Conservation (phyloP, 345 rosid species). For the Gossypium raimondii region DNA sequence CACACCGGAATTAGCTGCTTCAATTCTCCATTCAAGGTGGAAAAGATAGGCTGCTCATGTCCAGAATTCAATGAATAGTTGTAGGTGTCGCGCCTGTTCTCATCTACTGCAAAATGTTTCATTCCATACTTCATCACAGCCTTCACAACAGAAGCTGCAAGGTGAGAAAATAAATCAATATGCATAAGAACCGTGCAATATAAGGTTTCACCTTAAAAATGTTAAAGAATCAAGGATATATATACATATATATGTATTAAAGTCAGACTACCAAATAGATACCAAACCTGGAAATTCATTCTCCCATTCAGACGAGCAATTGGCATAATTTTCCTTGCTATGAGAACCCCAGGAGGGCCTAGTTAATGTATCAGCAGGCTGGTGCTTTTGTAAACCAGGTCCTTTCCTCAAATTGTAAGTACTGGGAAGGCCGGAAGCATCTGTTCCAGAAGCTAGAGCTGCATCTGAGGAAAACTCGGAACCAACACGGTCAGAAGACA, state of each 20-base stretch:
- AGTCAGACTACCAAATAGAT: neutral
- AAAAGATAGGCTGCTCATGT: slow-evolving; percentile 39
- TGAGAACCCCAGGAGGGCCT: slow-evolving; percentile 45
- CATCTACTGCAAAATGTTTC: slow-evolving; percentile 70
- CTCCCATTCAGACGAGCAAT: slow-evolving; percentile 73
- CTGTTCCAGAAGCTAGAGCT: slow-evolving; percentile 58
- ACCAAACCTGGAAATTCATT: slow-evolving; percentile 80
- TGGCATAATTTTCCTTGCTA: slow-evolving; percentile 45
- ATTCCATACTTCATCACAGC: slow-evolving; percentile 80
- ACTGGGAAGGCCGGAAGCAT: slow-evolving; percentile 38
- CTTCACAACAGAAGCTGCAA: slow-evolving; percentile 86
- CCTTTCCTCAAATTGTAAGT: slow-evolving; percentile 66
- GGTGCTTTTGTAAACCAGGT: slow-evolving; percentile 38
- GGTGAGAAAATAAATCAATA: slow-evolving; percentile 18
- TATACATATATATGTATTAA: neutral
- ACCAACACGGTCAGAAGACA: slow-evolving; percentile 48
- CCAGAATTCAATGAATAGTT: slow-evolving; percentile 34
- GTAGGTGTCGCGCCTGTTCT: slow-evolving; percentile 77
- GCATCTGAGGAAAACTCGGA: slow-evolving; percentile 64
- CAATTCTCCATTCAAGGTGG: slow-evolving; percentile 52
- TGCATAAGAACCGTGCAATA: neutral
- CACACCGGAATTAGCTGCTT: slow-evolving; percentile 78
- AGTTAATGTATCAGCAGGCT: slow-evolving; percentile 48
- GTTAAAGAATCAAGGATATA: neutral
- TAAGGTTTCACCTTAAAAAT: neutral